Percentiles rank a stretch among this genome's conserved stretches.
These are phyloP conservation scores for Moelleriella libera DNA, from an alignment of 2,329 filamentous ascomycete genomes.

Conservation along the genomic window DNA sequence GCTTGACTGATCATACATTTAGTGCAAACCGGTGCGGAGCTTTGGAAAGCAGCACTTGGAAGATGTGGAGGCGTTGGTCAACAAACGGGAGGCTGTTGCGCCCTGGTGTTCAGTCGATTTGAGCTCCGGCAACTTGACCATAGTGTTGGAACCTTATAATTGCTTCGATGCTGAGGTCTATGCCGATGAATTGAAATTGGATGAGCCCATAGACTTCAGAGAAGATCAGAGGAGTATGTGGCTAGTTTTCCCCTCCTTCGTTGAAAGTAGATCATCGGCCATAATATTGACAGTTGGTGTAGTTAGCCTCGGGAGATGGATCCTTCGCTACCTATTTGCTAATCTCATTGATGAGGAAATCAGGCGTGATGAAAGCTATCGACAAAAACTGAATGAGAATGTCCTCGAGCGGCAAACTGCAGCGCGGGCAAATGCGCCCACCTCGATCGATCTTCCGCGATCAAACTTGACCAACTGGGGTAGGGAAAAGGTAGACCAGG, in stretches of 20 bases:
- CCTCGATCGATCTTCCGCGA: constrained; percentile 36
- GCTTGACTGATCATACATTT: not conserved
- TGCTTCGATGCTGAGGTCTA: constrained; percentile 98
- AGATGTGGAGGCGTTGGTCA: constrained; percentile 75
- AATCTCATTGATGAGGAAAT: constrained; percentile 85
- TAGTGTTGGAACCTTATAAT: constrained; percentile 84
- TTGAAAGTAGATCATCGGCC: not conserved
- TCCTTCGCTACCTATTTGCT: constrained; percentile 81
- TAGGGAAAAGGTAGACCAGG: constrained; percentile 28
- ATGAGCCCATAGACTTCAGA: constrained; percentile 64
- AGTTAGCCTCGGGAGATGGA: constrained; percentile 97
- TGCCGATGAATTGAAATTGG: constrained; percentile 69
- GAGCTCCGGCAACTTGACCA: constrained; percentile 79
- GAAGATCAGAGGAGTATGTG: constrained; percentile 80
- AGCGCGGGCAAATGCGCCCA: constrained; percentile 43
- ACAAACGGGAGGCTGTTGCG: constrained; percentile 76
- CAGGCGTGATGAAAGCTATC: constrained; percentile 59
- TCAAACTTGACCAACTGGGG: constrained; percentile 10
- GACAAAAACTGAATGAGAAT: constrained; percentile 52
- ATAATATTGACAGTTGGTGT: constrained; percentile 9
- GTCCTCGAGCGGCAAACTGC: constrained; percentile 43
- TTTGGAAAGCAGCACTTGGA: constrained; percentile 92
- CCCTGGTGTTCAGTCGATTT: constrained; percentile 96
- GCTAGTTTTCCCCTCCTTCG: not conserved
- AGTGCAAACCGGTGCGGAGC: constrained; percentile 79